A percentile compares a stretch with the other conserved stretches of the same genome.
Evolutionary conservation across 768 basidiomycete species (phyloP).

Genomic region (Boletus fagicola): DNA sequence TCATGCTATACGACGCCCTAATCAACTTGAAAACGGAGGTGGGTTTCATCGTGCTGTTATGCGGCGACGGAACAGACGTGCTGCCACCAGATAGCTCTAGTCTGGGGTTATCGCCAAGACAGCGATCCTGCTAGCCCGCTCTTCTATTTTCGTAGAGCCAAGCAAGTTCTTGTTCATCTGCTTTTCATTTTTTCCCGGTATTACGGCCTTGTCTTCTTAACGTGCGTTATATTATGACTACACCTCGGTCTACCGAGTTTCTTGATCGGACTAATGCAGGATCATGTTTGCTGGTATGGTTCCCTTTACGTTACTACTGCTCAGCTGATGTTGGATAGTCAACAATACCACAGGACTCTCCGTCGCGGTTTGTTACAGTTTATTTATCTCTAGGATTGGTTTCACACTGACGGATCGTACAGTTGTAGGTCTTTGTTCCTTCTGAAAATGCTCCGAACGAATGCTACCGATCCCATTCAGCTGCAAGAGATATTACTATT

Average conservation of each 20-base stretch:
- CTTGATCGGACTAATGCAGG: constrained; percentile 6
- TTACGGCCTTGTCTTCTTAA: constrained; percentile 24
- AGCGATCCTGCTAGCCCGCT: neutral
- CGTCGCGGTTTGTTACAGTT: constrained; percentile 8
- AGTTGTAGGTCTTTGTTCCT: constrained; percentile 18
- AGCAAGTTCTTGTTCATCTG: constrained; percentile 9
- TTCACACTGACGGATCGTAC: neutral
- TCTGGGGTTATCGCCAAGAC: constrained; percentile 13
- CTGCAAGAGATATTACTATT: constrained; percentile 25
- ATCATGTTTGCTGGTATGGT: constrained; percentile 17
- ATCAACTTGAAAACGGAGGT: constrained; percentile 24
- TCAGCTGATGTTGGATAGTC: constrained; percentile 9
- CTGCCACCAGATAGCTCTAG: constrained; percentile 11
- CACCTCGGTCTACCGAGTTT: neutral
- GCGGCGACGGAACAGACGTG: neutral
- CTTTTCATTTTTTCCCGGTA: constrained; percentile 27
- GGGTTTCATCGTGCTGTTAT: neutral
- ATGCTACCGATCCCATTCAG: neutral
- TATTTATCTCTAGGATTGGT: neutral
- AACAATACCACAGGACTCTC: constrained; percentile 24
- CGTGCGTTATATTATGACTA: constrained; percentile 4
- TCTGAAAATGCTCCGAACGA: neutral
- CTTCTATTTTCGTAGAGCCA: neutral
- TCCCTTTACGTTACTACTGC: neutral
- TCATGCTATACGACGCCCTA: constrained; percentile 24